These are phyloP conservation scores for Aspergillus sp. DNA, from an alignment of 2,329 filamentous ascomycete species.

Conservation along the genomic window DNA sequence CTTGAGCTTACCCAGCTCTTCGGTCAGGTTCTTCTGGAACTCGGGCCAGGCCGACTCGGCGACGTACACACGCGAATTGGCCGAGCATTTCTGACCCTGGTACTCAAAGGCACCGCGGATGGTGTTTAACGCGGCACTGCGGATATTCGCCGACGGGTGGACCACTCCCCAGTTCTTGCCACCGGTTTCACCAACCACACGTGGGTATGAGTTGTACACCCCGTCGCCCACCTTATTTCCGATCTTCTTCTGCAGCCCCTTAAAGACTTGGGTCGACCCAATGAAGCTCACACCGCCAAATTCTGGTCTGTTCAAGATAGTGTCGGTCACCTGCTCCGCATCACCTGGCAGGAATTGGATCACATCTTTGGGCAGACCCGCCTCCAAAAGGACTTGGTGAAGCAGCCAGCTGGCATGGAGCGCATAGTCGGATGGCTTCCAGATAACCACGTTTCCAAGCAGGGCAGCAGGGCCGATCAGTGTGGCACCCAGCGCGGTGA, in stretches of 20 bases:
- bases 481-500: constrained; percentile 90
- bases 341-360: constrained; percentile 92
- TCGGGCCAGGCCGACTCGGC: constrained; percentile 69
- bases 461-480: constrained; percentile 76
- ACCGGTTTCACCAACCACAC: constrained; percentile 85
- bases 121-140: constrained; percentile 75
- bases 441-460: constrained; percentile 89
- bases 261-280: constrained; percentile 87
- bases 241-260: constrained; percentile 81
- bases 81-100: constrained; percentile 88
- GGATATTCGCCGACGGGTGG: constrained; percentile 69
- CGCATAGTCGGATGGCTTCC: constrained; percentile 89
- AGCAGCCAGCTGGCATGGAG: constrained; percentile 86
- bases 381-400: constrained; percentile 85
- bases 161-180: constrained; percentile 92
- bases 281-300: constrained; percentile 95
- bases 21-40: constrained; percentile 62
- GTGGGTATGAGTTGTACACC: constrained; percentile 77
- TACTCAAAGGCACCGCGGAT: constrained; percentile 85
- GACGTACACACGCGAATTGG: constrained; percentile 74
- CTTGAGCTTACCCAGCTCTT: constrained; percentile 66
- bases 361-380: constrained; percentile 80
- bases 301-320: constrained; percentile 68
- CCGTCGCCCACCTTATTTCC: constrained; percentile 74
- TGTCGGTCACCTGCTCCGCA: constrained; percentile 75